phyloP scores from a whole-genome alignment of 1,139 yeast species.

The Kluyveromyces sp. region DNA sequence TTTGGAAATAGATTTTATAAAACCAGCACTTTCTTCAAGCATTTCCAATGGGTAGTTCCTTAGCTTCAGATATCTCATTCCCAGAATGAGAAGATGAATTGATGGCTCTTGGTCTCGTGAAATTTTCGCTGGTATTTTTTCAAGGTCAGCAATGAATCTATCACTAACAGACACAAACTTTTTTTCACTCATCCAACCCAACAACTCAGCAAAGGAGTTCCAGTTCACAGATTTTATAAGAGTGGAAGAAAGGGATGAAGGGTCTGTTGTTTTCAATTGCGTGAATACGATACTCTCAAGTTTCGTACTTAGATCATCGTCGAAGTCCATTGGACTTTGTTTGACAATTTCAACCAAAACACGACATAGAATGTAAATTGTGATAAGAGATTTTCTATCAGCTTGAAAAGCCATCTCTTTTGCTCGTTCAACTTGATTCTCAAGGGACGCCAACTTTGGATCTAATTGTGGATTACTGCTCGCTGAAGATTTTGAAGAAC shows the following conservation, averaged over 20 bases:
- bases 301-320: constrained; percentile 74
- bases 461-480: constrained; percentile 18
- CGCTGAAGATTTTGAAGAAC: constrained; percentile 33
- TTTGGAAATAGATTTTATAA: constrained; percentile 75
- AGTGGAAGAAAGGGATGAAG: constrained; percentile 56
- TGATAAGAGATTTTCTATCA: constrained; percentile 77
- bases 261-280: constrained; percentile 84
- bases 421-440: constrained; percentile 47
- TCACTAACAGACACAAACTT: constrained; percentile 86
- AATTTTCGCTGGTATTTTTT: constrained; percentile 57
- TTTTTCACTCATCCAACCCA: constrained; percentile 85
- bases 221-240: constrained; percentile 84
- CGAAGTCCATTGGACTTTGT: constrained; percentile 73
- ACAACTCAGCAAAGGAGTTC: constrained; percentile 81
- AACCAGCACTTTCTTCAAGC: constrained; percentile 90
- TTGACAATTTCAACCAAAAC: constrained; percentile 88
- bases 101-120: constrained; percentile 61
- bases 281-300: constrained; percentile 90
- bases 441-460: constrained; percentile 28
- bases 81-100: constrained; percentile 71
- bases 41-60: constrained; percentile 81
- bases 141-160: constrained; percentile 86
- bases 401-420: constrained; percentile 72
- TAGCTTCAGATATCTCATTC: constrained; percentile 78
- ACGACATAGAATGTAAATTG: constrained; percentile 85